These are phyloP conservation scores for Phytophthora hybrid DNA, from an alignment of 352 stramenopile species.

Conservation along the genomic window DNA sequence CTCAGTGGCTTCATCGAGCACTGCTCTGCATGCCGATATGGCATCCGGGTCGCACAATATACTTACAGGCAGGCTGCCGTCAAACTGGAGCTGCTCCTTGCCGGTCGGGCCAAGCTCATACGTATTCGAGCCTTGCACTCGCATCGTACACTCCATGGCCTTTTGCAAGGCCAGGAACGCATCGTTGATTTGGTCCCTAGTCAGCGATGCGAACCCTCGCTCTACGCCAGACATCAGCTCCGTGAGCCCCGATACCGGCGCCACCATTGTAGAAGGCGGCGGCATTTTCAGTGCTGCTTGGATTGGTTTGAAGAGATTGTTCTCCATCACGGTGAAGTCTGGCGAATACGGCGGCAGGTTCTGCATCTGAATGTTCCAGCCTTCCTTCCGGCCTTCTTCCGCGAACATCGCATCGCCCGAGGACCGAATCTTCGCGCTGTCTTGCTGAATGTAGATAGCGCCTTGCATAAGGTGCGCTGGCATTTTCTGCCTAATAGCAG, in stretches of 20 bases:
- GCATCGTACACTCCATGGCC: slow-evolving; percentile 54
- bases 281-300: slow-evolving; percentile 36
- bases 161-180: slow-evolving; percentile 55
- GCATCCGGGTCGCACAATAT: slow-evolving; percentile 47
- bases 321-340: slow-evolving; percentile 56
- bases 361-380: slow-evolving; percentile 54
- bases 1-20: slow-evolving; percentile 30
- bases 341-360: slow-evolving; percentile 50
- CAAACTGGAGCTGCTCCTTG: slow-evolving; percentile 42
- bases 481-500: slow-evolving; percentile 45
- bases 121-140: slow-evolving; percentile 52
- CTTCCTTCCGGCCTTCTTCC: slow-evolving; percentile 47
- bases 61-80: slow-evolving; percentile 52
- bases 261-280: slow-evolving; percentile 9
- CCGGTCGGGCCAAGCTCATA: slow-evolving; percentile 45
- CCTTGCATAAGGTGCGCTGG: slow-evolving; percentile 41
- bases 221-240: slow-evolving; percentile 41
- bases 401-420: slow-evolving; percentile 38
- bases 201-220: slow-evolving; percentile 38
- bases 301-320: slow-evolving; percentile 41
- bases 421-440: slow-evolving; percentile 51
- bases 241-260: slow-evolving; percentile 25
- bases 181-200: slow-evolving; percentile 45
- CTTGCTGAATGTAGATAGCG: slow-evolving; percentile 54
- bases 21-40: slow-evolving; percentile 39